Percentiles rank a stretch among this genome's conserved stretches.
phyloP scores from a whole-genome alignment of 495 filamentous ascomycete species.

The Platismatia glauca region DNA sequence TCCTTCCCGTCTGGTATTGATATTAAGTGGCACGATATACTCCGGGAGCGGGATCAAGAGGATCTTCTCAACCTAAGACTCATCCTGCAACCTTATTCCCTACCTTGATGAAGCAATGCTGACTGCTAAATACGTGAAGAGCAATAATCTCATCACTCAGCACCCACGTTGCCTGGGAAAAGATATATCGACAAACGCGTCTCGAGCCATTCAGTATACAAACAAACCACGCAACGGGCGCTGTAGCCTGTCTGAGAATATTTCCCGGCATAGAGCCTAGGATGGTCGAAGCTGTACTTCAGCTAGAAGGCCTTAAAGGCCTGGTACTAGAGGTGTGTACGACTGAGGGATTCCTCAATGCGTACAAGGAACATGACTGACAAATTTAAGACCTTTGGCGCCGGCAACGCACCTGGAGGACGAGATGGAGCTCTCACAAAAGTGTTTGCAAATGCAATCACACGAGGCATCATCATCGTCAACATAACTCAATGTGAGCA shows the following conservation, averaged over 20 bases:
- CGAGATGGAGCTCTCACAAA: constrained; percentile 75
- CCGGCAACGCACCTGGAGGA: constrained; percentile 84
- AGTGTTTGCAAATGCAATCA: constrained; percentile 67
- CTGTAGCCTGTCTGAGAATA: constrained; percentile 88
- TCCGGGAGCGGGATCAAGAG: too few relatives aligned
- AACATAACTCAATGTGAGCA: constrained; percentile 83
- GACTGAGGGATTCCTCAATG: too few relatives aligned
- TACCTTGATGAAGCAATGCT: too few relatives aligned
- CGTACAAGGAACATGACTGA: too few relatives aligned
- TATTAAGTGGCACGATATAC: too few relatives aligned
- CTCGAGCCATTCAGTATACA: constrained; percentile 70
- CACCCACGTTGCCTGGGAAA: constrained; percentile 74
- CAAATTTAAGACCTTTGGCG: constrained; percentile 93
- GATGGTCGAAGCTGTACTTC: constrained; percentile 85
- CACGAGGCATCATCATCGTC: constrained; percentile 77
- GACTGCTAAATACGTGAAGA: too few relatives aligned
- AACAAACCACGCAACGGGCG: constrained; percentile 69
- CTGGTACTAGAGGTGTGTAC: constrained; percentile 62
- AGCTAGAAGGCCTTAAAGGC: constrained; percentile 67
- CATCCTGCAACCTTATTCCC: too few relatives aligned
- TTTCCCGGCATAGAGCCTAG: constrained; percentile 93
- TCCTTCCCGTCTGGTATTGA: too few relatives aligned
- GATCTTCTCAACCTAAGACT: too few relatives aligned
- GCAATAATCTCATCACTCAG: constrained; percentile 73
- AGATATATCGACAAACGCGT: constrained; percentile 64